Conservation (phyloP, 306 rosid species). For the cucumber (Cucumis sativus) region DNA sequence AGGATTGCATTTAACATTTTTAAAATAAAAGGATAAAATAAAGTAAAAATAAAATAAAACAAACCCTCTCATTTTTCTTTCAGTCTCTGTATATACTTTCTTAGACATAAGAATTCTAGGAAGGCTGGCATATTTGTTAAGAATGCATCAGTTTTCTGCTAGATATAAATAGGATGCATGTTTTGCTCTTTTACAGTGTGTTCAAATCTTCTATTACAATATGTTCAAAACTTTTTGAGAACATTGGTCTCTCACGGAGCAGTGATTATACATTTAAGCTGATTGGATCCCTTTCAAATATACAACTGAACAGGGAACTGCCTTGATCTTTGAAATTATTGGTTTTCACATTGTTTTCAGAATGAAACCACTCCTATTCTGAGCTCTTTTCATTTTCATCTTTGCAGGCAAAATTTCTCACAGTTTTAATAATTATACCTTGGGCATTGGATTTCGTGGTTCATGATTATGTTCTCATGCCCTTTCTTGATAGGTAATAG, state of each 20-base stretch:
- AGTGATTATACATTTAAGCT: neutral
- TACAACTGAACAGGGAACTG: neutral
- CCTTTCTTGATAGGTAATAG: conserved; percentile 78
- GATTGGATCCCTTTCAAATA: neutral
- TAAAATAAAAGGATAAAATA: neutral
- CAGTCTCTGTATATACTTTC: neutral
- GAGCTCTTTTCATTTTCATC: conserved; percentile 10
- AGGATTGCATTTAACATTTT: neutral
- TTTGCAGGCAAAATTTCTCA: conserved; percentile 84
- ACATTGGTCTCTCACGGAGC: neutral
- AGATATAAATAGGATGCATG: neutral
- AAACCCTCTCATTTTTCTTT: neutral
- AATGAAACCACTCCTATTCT: neutral
- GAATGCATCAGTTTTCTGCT: neutral
- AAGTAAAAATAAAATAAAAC: too few species aligned
- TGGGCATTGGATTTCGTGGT: conserved; percentile 85
- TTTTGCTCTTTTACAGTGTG: neutral
- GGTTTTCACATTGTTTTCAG: neutral
- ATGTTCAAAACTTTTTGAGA: neutral
- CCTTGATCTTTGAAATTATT: neutral
- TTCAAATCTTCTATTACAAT: neutral
- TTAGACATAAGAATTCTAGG: neutral
- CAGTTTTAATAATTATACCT: conserved; percentile 61
- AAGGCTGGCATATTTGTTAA: neutral
- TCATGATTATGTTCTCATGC: conserved; percentile 91